Evolutionary conservation across 2,329 filamentous ascomycete genomes (phyloP).

Genomic region (Dothidotthia symphoricarpi): DNA sequence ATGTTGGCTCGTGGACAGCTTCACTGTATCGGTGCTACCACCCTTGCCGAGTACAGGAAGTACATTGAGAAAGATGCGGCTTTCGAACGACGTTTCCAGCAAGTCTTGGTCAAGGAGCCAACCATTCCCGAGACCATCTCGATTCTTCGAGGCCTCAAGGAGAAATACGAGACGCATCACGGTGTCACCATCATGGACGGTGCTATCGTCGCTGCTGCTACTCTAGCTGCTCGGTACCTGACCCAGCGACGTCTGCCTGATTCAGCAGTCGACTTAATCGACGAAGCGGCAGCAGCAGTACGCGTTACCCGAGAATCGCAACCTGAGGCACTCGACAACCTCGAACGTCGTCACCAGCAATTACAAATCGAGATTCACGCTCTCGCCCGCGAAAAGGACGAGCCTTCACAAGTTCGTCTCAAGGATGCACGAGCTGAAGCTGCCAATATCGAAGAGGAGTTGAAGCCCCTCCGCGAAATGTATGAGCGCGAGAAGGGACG

Average conservation of each 20-base stretch:
- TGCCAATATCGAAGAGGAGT: conserved; percentile 89
- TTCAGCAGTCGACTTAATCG: conserved; percentile 93
- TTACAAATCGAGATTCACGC: conserved; percentile 97
- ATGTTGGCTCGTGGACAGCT: conserved; percentile 96
- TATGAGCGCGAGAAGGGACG: conserved; percentile 92
- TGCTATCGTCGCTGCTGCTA: conserved; percentile 89
- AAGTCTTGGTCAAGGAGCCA: conserved; percentile 95
- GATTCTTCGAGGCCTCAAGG: conserved; percentile 96
- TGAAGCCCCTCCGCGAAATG: conserved; percentile 88
- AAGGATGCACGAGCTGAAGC: conserved; percentile 83
- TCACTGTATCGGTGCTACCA: conserved; percentile 97
- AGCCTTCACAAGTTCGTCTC: conserved; percentile 82
- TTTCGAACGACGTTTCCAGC: conserved; percentile 97
- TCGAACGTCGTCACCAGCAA: conserved; percentile 86
- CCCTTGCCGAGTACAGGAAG: conserved; percentile 91
- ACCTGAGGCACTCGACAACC: conserved; percentile 89
- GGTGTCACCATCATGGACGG: conserved; percentile 95
- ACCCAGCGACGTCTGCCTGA: conserved; percentile 89
- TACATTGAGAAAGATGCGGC: conserved; percentile 99
- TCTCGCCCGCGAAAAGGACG: conserved; percentile 88
- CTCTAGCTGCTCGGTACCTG: conserved; percentile 86
- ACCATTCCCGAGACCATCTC: conserved; percentile 86
- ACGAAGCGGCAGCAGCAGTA: conserved; percentile 96
- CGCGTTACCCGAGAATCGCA: conserved; percentile 93
- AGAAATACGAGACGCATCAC: conserved; percentile 97